Base-by-base conservation (phyloP, 495 filamentous ascomycete species). In the Pseudoneurospora amorphoporcata region DNA sequence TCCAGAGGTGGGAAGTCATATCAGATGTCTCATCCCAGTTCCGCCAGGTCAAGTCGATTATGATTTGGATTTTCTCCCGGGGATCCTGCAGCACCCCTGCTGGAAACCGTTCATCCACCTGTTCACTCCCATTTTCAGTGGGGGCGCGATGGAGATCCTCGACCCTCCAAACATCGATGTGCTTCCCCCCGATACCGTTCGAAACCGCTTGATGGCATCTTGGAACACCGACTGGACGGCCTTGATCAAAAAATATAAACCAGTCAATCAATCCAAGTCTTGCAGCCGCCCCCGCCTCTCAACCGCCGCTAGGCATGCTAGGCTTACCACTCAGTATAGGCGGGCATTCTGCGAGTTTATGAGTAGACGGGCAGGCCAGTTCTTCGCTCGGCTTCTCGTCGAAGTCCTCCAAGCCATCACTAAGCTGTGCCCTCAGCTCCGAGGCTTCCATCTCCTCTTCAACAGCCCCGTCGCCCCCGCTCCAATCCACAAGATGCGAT, bases 341-440 rank as follows among this genome's bases (percentile, higher is more conserved):
- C 5, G 35, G 35, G 5, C 3, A 5, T 37, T 37, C 5, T 3
- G 5, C 35, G 35, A 1, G 35, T 5, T 5, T 37, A 37, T 37
- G 35, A 37, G 3, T 0, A 45, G n/a, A 0, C 1, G 8, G 8
- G 0, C n/a, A 47, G 2, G 3, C 0, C 17, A 3, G 3, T 8
- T 47, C 8, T 47, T 23, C 45, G 8, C 3, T 23, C 9, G 0
- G 45, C 19, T 53, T 12, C 0, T 53, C 8, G 0, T 4, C 9
- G 19, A 53, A 53, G 9, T 9, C 0, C 45, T 23, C 45, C 4
- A 23, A 12, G 45, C 45, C 45, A 0, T 12, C 4, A 53, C 23
- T 23, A 3, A 0, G 23, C 45, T 23, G 4, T 23, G 45, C 4
- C n/a, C 45, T 23, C n/a, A 6, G 45, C 45, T 53, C n/a, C 45